Percentiles rank a stretch among this genome's conserved stretches.
Conservation (phyloP, 305 asterid genomes). For the Solanum hybrid region DNA sequence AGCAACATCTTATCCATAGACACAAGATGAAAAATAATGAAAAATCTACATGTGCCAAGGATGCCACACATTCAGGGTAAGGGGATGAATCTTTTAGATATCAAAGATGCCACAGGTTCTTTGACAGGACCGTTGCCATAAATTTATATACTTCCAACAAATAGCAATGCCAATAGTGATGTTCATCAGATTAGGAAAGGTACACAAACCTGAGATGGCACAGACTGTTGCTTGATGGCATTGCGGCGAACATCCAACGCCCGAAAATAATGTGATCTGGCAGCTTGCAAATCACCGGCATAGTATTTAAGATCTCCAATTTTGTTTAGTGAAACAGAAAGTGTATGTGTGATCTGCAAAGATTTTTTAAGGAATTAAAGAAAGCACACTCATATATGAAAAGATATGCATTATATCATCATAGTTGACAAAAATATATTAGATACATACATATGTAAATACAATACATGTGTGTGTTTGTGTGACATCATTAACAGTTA, state of each 20-base stretch:
- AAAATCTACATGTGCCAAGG: background rate
- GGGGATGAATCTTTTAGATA: background rate
- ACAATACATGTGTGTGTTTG: background rate
- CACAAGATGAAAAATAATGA: background rate
- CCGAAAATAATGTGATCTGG: slow-evolving; percentile 63
- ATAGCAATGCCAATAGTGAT: background rate
- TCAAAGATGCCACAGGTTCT: background rate
- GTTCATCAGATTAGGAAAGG: background rate
- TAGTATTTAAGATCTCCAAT: slow-evolving; percentile 87
- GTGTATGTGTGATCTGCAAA: slow-evolving; percentile 81
- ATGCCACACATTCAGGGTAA: background rate
- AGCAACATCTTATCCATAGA: background rate
- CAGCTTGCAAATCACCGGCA: slow-evolving; percentile 66
- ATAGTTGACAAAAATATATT: background rate
- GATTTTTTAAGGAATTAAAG: background rate
- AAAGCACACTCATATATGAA: background rate
- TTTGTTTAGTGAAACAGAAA: slow-evolving; percentile 80
- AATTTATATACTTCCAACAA: background rate
- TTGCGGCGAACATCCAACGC: slow-evolving; percentile 82
- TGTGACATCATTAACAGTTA: background rate
- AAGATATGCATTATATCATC: background rate
- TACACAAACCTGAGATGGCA: slow-evolving; percentile 64
- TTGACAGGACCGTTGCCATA: background rate
- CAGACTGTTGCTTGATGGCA: slow-evolving; percentile 43
- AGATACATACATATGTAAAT: background rate